Conservation (phyloP, 768 basidiomycete species). For the Xerocomus brunneocitrinus region DNA sequence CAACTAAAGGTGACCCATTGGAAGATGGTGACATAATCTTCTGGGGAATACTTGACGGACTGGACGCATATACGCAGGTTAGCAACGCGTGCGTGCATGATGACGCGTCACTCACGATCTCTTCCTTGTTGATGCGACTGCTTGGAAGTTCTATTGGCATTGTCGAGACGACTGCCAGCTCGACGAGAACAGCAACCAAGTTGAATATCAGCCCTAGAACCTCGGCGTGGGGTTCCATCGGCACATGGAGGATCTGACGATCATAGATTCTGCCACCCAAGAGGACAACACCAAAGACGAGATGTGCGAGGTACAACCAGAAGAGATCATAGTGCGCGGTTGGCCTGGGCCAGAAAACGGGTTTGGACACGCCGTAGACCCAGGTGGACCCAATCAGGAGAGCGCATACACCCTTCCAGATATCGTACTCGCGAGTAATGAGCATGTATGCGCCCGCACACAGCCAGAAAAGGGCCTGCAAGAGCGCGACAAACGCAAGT, state of each 20-base stretch:
- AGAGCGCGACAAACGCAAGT: slow-evolving; percentile 53
- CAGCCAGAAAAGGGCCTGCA: slow-evolving; percentile 56
- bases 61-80: slow-evolving; percentile 5
- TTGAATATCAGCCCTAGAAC: slow-evolving; percentile 36
- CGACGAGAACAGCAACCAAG: slow-evolving; percentile 37
- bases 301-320: slow-evolving; percentile 47
- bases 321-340: slow-evolving; percentile 67
- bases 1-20: slow-evolving; percentile 71
- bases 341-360: slow-evolving; percentile 46
- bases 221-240: slow-evolving; percentile 34
- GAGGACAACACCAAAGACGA: slow-evolving; percentile 43
- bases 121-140: slow-evolving; percentile 40
- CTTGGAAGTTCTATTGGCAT: slow-evolving; percentile 73
- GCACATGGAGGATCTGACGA: slow-evolving; percentile 38
- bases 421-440: slow-evolving; percentile 32
- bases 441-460: slow-evolving; percentile 53
- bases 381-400: slow-evolving; percentile 54
- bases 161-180: slow-evolving; percentile 45
- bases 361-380: slow-evolving; percentile 60
- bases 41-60: slow-evolving; percentile 40
- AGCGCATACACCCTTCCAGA: slow-evolving; percentile 36
- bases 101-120: slow-evolving; percentile 50
- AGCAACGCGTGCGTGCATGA: neutral
- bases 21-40: slow-evolving; percentile 72
- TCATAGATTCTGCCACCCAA: slow-evolving; percentile 56